These are phyloP conservation scores for Leucocoprinus birnbaumii DNA, from an alignment of 768 basidiomycete genomes.

Conservation along the genomic window DNA sequence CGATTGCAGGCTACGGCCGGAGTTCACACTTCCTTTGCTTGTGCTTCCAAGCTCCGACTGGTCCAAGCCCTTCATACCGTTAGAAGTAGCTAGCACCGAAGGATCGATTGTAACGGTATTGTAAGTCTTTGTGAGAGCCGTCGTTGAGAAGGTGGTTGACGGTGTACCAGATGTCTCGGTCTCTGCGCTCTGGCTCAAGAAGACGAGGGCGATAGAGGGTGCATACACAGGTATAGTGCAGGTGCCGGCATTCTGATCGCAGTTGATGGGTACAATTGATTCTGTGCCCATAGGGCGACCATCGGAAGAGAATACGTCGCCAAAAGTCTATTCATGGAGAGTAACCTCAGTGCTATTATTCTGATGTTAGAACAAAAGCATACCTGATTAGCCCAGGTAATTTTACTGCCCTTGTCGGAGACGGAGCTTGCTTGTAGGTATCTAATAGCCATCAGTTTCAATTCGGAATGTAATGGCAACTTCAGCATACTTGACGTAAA, in stretches of 20 bases:
- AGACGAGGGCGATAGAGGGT: conserved; percentile 69
- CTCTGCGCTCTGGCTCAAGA: conserved; percentile 44
- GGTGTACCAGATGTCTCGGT: conserved; percentile 28
- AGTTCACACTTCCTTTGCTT: conserved; percentile 29
- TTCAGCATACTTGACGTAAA: conserved; percentile 54
- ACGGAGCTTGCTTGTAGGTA: conserved; percentile 50
- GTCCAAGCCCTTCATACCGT: conserved; percentile 39
- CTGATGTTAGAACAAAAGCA: conserved; percentile 2
- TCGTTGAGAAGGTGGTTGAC: conserved; percentile 49
- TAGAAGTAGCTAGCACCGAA: conserved; percentile 57
- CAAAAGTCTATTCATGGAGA: conserved; percentile 44
- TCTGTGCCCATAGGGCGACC: conserved; percentile 55
- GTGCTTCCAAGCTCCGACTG: conserved; percentile 32
- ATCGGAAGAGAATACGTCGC: conserved; percentile 58
- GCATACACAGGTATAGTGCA: conserved; percentile 66
- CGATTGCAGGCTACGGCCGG: conserved; percentile 3
- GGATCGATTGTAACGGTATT: conserved; percentile 57
- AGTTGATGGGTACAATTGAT: conserved; percentile 51
- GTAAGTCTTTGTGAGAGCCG: conserved; percentile 42
- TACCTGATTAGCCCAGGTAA: conserved; percentile 63
- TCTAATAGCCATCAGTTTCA: conserved; percentile 24
- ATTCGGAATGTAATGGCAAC: not conserved
- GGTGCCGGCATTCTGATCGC: conserved; percentile 44
- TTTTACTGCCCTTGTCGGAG: conserved; percentile 50
- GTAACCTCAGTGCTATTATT: too few relatives aligned